Evolutionary conservation across 306 rosid genomes (phyloP), one percentile per base, ranked within the genome.

Genomic region (Quercus suber): DNA sequence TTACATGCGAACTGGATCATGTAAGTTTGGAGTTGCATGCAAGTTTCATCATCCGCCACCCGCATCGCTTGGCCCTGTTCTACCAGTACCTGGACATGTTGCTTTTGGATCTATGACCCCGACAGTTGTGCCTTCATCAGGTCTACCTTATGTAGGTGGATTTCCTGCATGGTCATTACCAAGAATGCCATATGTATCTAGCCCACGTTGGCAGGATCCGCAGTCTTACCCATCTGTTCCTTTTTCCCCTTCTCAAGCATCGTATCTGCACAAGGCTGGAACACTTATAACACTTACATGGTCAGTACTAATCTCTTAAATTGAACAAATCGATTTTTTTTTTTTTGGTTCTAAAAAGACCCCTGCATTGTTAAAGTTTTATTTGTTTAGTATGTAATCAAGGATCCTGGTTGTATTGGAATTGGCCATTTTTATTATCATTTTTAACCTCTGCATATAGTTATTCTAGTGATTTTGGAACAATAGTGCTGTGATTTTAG

Each of bases 11-110:
- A 94, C 92, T 28, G 96, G 96, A 23, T 56, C 83, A 2, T 94
- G 98, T 81, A 94, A 94, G 87, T 94, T 92, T 87, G 98, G 98
- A 84, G 91, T 89, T 77, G 95, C 97, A 14, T 94, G 98, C 90
- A 94, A 94, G 90, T 94, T 94, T 82, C 87, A 92, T 76, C 98
- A 94, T 84, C 98, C 97, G 20, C 94, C 80, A 83, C 95, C 92
- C 55, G 81, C 86, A 67, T 80, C 94, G 30, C 27, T 79, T 73
- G 93, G 89, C 74, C 83, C 86, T 61, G 76, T 76, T 23, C 58
- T 86, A 60, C 92, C 91, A 2, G 70, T 75, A 77, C 79, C 87
- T 82, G 83, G 87, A 51, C 77, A 89, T 64, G 84, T 89, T 78
- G 82, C 91, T 60, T 85, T 75, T 82, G 87, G 89, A 55, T 76